These are phyloP conservation scores for Populus hybrid DNA, from an alignment of 441 rosid species.

Conservation along the genomic window DNA sequence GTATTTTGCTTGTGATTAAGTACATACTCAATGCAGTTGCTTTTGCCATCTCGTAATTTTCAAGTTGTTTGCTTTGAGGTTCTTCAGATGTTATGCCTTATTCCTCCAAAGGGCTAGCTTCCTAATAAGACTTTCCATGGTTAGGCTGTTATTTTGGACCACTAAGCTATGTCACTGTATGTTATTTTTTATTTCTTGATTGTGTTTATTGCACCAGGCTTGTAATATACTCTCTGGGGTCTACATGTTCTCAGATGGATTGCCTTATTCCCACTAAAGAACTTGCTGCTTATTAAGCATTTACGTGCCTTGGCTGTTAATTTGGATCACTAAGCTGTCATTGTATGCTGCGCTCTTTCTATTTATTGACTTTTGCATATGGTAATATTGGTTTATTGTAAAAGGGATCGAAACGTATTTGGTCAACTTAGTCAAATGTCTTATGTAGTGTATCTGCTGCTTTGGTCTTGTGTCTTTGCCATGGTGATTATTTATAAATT, in stretches of 20 bases:
- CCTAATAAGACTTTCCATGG: not conserved
- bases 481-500: not conserved
- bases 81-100: not conserved
- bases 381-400: not conserved
- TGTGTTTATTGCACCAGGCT: not conserved
- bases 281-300: not conserved
- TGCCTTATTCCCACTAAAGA: not conserved
- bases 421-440: not conserved
- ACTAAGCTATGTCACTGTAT: not conserved
- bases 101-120: not conserved
- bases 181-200: not conserved
- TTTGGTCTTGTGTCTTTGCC: not conserved
- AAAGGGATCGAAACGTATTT: not conserved
- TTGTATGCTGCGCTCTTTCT: not conserved
- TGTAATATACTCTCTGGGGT: not conserved
- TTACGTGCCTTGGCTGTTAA: not conserved
- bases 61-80: not conserved
- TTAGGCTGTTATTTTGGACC: not conserved
- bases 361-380: not conserved
- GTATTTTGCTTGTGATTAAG: not conserved
- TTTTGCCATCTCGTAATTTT: not conserved
- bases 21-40: not conserved
- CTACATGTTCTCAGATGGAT: not conserved
- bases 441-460: not conserved
- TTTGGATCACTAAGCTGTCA: not conserved